Percentiles rank a stretch among this genome's conserved stretches.
Evolutionary conservation across 2,329 filamentous ascomycete species (phyloP).

Genomic region (Colletotrichum sp.): DNA sequence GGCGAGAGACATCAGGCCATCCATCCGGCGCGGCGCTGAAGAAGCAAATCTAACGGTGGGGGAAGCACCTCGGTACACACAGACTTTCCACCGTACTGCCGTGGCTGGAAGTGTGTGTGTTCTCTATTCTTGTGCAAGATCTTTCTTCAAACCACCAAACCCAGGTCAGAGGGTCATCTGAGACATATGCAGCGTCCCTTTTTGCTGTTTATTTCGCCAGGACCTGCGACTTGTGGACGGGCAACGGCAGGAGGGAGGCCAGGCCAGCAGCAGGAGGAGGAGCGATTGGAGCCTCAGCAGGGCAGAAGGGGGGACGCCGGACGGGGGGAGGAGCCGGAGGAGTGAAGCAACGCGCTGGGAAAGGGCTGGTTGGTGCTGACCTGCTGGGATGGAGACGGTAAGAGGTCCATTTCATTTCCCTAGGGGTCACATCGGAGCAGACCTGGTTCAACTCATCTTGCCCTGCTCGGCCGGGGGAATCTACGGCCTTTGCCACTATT

Average conservation of each 20-base stretch:
- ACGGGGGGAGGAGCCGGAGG: background rate
- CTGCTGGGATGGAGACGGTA: background rate
- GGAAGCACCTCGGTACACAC: background rate
- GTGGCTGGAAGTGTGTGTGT: background rate
- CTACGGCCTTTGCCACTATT: background rate
- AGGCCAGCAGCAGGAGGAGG: background rate
- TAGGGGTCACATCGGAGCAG: background rate
- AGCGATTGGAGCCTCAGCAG: background rate
- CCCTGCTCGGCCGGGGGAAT: background rate
- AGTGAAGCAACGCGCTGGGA: background rate
- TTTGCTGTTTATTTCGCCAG: background rate
- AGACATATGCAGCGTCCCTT: background rate
- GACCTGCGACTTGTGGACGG: background rate
- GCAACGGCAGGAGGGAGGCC: background rate
- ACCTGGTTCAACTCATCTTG: background rate
- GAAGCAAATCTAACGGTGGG: background rate
- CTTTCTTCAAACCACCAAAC: background rate
- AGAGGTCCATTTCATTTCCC: background rate
- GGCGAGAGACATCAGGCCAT: conserved; percentile 5
- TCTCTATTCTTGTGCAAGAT: background rate
- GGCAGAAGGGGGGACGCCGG: background rate
- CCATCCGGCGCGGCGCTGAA: background rate
- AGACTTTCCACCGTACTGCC: background rate
- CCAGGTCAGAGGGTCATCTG: background rate
- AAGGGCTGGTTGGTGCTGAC: background rate